These are phyloP conservation scores for Ceratocystis papillata DNA, from an alignment of 2,329 filamentous ascomycete genomes.

Conservation along the genomic window DNA sequence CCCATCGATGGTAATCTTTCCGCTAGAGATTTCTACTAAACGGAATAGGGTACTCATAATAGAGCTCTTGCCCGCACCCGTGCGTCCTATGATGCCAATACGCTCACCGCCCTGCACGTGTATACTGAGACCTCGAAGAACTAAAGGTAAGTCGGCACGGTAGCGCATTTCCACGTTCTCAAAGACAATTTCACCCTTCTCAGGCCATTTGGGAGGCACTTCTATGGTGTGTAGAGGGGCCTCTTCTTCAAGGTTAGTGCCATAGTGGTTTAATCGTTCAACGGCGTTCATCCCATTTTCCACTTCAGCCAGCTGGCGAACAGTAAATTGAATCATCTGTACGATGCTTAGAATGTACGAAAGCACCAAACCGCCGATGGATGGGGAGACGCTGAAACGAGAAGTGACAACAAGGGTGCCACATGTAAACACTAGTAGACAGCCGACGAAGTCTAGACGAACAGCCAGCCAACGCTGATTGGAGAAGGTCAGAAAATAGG, in stretches of 20 bases:
- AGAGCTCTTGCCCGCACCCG: constrained; percentile 70
- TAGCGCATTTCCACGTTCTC: constrained; percentile 70
- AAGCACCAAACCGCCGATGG: constrained; percentile 75
- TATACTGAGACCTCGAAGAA: constrained; percentile 59
- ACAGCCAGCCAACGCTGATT: constrained; percentile 90
- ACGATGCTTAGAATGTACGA: constrained; percentile 90
- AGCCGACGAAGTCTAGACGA: constrained; percentile 75
- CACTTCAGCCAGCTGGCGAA: constrained; percentile 85
- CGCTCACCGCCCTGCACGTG: constrained; percentile 65
- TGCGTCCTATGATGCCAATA: constrained; percentile 71
- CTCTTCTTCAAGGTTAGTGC: constrained; percentile 75
- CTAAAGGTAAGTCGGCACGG: constrained; percentile 58
- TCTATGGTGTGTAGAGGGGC: constrained; percentile 68
- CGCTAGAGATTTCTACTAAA: constrained; percentile 54
- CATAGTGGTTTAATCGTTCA: constrained; percentile 84
- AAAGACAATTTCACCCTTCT: constrained; percentile 71
- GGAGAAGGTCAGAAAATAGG: constrained; percentile 89
- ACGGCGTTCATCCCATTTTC: constrained; percentile 98
- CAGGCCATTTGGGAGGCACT: constrained; percentile 68
- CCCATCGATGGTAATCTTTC: constrained; percentile 54
- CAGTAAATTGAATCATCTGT: constrained; percentile 91
- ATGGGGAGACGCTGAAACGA: constrained; percentile 72
- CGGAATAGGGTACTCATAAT: constrained; percentile 78
- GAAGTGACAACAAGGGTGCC: constrained; percentile 88
- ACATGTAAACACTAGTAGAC: constrained; percentile 71